phyloP scores from a whole-genome alignment of 2,329 filamentous ascomycete genomes.

The Fusarium cicatricum region DNA sequence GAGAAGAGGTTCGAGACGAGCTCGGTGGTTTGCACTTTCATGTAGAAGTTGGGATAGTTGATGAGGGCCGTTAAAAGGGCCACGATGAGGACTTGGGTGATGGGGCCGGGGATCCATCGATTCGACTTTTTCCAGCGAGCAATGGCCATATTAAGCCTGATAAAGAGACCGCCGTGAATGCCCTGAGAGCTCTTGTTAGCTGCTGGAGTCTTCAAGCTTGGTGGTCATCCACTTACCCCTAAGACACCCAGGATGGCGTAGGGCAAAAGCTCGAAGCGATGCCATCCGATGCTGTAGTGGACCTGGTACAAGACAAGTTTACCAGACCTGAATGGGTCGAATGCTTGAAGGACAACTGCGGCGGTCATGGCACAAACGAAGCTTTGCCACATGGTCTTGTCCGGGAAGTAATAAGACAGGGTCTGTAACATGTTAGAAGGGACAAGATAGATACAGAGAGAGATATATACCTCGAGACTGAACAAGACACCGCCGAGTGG shows the following conservation, averaged over 20 bases:
- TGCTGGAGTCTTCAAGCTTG: neutral
- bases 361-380: conserved; percentile 99
- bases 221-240: conserved; percentile 59
- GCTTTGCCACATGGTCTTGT: conserved; percentile 99
- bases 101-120: conserved; percentile 73
- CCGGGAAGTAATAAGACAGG: conserved; percentile 97
- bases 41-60: conserved; percentile 96
- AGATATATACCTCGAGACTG: conserved; percentile 75
- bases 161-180: conserved; percentile 94
- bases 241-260: conserved; percentile 87
- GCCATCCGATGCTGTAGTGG: conserved; percentile 90
- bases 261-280: conserved; percentile 90
- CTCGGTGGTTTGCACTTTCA: conserved; percentile 91
- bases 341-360: conserved; percentile 88
- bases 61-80: conserved; percentile 84
- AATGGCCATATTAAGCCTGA: conserved; percentile 90
- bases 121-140: conserved; percentile 79
- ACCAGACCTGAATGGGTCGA: conserved; percentile 94
- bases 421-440: conserved; percentile 10
- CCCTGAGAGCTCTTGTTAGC: conserved; percentile 58
- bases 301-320: conserved; percentile 97
- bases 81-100: conserved; percentile 81
- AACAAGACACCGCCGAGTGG: conserved; percentile 95
- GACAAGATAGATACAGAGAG: neutral
- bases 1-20: conserved; percentile 92